Percentiles rank a stretch among this genome's conserved stretches.
Conservation (phyloP, 768 basidiomycete genomes). For the Tylopilus balloui region DNA sequence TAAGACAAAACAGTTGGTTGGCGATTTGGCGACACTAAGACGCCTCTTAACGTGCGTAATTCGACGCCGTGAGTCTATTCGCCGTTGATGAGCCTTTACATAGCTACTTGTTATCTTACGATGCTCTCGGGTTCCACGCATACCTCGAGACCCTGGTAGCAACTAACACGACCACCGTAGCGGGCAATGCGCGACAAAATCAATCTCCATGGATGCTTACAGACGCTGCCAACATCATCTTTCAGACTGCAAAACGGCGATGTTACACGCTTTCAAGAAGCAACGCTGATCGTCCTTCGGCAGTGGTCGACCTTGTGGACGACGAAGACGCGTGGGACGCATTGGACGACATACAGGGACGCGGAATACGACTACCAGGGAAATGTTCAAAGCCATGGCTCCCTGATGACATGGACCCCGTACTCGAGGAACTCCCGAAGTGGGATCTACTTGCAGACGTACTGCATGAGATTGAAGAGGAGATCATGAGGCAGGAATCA, state of each 20-base stretch:
- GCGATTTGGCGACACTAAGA: constrained; percentile 80
- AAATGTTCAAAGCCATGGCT: constrained; percentile 45
- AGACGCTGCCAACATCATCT: constrained; percentile 85
- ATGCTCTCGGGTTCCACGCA: constrained; percentile 83
- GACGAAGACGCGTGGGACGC: constrained; percentile 77
- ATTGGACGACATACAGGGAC: constrained; percentile 50
- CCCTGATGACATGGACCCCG: constrained; percentile 74
- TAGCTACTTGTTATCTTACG: constrained; percentile 79
- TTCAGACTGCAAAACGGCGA: constrained; percentile 73
- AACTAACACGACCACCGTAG: constrained; percentile 46
- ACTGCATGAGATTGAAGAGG: constrained; percentile 85
- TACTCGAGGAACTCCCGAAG: constrained; percentile 92
- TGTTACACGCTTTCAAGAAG: constrained; percentile 58
- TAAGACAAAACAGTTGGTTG: constrained; percentile 86
- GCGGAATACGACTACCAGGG: neutral
- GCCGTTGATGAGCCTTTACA: neutral
- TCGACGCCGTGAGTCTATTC: neutral
- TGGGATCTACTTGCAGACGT: constrained; percentile 86
- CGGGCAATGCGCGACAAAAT: constrained; percentile 57
- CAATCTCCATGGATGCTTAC: constrained; percentile 89
- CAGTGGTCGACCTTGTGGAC: constrained; percentile 42
- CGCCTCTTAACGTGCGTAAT: constrained; percentile 68
- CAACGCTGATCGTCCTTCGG: constrained; percentile 18
- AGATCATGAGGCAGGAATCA: constrained; percentile 62
- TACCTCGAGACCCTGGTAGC: constrained; percentile 86